Evolutionary conservation across 441 rosid species (phyloP), one percentile per base, ranked within the genome.

Genomic region (Metrosideros polymorpha): DNA sequence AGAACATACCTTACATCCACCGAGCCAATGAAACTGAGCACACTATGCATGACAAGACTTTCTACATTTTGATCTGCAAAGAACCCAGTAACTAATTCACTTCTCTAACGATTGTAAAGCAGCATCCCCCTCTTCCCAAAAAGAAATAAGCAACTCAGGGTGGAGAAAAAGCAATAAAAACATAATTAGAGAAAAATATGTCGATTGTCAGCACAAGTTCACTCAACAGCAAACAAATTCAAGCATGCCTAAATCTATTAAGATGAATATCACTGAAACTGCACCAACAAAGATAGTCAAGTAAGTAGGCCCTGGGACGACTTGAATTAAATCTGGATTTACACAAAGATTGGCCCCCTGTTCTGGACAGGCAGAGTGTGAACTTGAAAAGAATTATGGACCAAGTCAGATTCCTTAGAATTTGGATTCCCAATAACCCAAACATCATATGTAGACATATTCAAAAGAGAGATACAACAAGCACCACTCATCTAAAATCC

Each of bases 1-100:
- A 85, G 45, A 61, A 82, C 86, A 88, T 93, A 98, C 99, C 98
- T 95, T 86, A 95, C 93, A 92, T 96, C 99, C 85, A 91, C 90
- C 84, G 94, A 91, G 87, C 97, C 96, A 88, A 95, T 92, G 88
- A 93, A 98, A 86, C 89, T 91, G 86, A 98, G 93, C 91, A 96
- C 97, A 87, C 90, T 91, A 85, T 93, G 94, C 96, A 95, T 95
- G 86, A 96, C 93, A 89, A 93, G 93, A 89, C 90, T 93, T 91
- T 93, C 95, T 56, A 96, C 90, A 84, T 90, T 92, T 91, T 94
- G 95, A 92, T 92, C 99, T 98, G 97, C 94, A 88, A 84, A 89
- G 51, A 82, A 49, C 47, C 79, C n/a, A 39, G 47, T 39, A 39
- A 12, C 35, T 66, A 10, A 66, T 35, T 66, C 79, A 66, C 79